phyloP scores from a whole-genome alignment of 2,329 filamentous ascomycete genomes.

The Rhynchosporium agropyri region DNA sequence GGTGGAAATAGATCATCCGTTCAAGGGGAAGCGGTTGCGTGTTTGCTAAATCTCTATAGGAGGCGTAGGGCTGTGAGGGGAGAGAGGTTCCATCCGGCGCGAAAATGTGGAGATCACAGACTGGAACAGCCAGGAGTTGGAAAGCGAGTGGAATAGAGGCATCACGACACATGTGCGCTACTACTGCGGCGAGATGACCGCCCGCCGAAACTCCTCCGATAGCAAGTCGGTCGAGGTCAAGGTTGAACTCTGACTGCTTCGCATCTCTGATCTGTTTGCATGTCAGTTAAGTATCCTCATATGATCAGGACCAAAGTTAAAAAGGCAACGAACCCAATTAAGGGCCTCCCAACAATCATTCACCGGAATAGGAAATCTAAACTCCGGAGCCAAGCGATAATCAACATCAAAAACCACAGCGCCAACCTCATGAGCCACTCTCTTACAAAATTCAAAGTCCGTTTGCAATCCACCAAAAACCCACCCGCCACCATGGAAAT shows the following conservation, averaged over 20 bases:
- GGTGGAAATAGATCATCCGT: constrained; percentile 30
- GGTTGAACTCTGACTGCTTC: constrained; percentile 32
- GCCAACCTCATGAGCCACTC: constrained; percentile 45
- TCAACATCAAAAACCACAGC: constrained; percentile 49
- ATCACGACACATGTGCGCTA: constrained; percentile 31
- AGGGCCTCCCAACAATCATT: constrained; percentile 50
- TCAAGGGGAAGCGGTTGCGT: constrained; percentile 26
- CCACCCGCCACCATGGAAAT: constrained; percentile 44
- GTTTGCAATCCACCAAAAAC: constrained; percentile 46
- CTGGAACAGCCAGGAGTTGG: constrained; percentile 30
- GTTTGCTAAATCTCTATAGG: constrained; percentile 29
- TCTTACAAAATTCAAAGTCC: constrained; percentile 48
- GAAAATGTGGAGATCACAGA: constrained; percentile 28
- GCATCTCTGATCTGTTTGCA: constrained; percentile 16
- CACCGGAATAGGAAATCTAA: constrained; percentile 49
- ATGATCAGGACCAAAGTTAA: neutral
- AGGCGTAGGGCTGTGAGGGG: constrained; percentile 22
- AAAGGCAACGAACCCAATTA: constrained; percentile 43
- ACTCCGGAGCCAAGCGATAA: constrained; percentile 49
- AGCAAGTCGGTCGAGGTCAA: constrained; percentile 26
- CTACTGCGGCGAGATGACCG: constrained; percentile 29
- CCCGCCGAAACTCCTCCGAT: constrained; percentile 33
- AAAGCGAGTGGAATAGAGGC: constrained; percentile 27
- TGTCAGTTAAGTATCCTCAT: neutral
- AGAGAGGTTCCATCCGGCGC: constrained; percentile 11